Conservation (phyloP, 495 filamentous ascomycete genomes). For the Pyrenopolyporus hunteri region DNA sequence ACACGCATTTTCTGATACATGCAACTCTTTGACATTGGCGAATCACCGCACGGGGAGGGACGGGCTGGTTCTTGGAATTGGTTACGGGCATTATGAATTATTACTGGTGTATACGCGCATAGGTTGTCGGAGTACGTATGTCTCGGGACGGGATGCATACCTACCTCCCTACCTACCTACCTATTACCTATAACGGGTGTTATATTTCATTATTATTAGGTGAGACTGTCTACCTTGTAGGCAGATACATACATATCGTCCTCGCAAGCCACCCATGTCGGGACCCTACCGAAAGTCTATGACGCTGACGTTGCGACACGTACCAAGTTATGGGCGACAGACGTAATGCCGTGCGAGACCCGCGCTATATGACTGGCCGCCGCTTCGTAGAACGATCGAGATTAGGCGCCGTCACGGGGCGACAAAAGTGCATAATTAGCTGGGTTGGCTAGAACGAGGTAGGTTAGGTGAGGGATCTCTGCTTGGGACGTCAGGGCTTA, state of each 20-base stretch:
- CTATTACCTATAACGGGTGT: background rate
- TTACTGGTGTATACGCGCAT: conserved; percentile 1
- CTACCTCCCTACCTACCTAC: background rate
- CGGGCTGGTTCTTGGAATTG: too few species aligned
- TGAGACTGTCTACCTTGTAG: too few species aligned
- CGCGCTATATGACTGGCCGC: conserved; percentile 8
- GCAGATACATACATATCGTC: too few species aligned
- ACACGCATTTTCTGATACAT: too few species aligned
- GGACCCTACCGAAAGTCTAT: conserved; percentile 32
- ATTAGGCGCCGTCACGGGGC: conserved; percentile 20
- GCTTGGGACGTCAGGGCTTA: too few species aligned
- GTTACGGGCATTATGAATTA: background rate
- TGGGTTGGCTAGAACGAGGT: background rate
- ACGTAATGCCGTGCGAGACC: conserved; percentile 33
- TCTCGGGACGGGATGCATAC: too few species aligned
- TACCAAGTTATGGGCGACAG: conserved; percentile 16
- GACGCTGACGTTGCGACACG: conserved; percentile 6
- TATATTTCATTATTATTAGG: too few species aligned
- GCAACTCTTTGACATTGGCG: too few species aligned
- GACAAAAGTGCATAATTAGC: background rate
- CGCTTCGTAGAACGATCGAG: conserved; percentile 24
- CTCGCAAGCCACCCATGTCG: too few species aligned
- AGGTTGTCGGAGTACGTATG: too few species aligned
- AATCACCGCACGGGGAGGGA: too few species aligned
- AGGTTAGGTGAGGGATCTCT: too few species aligned